These are phyloP conservation scores for Phialophora macrospora DNA, from an alignment of 2,329 filamentous ascomycete genomes.

Conservation along the genomic window DNA sequence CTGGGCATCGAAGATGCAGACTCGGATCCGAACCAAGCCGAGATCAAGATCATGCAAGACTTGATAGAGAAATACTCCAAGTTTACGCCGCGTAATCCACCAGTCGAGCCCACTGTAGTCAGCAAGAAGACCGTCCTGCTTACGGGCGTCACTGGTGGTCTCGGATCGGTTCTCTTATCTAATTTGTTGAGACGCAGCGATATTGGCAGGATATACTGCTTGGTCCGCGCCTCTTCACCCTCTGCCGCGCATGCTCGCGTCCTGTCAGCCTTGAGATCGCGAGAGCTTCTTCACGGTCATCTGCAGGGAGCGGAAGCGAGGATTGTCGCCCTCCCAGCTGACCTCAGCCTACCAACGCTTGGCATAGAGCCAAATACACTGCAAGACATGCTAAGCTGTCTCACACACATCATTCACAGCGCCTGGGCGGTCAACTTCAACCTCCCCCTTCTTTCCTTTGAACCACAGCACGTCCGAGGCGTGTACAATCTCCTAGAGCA, in stretches of 20 bases:
- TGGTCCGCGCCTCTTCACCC: background rate
- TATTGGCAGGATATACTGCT: constrained; percentile 7
- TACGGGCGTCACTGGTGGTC: constrained; percentile 68
- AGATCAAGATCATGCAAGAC: constrained; percentile 51
- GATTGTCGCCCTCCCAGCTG: constrained; percentile 54
- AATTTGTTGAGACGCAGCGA: constrained; percentile 48
- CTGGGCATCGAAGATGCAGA: constrained; percentile 23
- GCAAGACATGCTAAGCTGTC: constrained; percentile 48
- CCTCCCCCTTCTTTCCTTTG: constrained; percentile 60
- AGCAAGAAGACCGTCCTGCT: constrained; percentile 42
- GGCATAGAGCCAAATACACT: constrained; percentile 54
- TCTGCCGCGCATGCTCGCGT: constrained; percentile 3
- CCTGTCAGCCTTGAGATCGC: background rate
- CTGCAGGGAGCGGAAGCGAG: background rate
- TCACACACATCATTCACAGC: constrained; percentile 63
- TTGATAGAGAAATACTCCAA: constrained; percentile 51
- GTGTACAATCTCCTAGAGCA: constrained; percentile 54
- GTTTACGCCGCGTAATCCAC: constrained; percentile 22
- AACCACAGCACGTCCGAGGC: constrained; percentile 56
- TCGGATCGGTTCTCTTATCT: constrained; percentile 64
- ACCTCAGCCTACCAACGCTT: constrained; percentile 54
- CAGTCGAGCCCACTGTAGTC: constrained; percentile 6
- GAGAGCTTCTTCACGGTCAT: background rate
- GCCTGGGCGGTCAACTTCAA: constrained; percentile 71
- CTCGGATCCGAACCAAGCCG: constrained; percentile 41